Conservation (phyloP, 495 filamentous ascomycete genomes). For the Hypoxylon cercidicola region DNA sequence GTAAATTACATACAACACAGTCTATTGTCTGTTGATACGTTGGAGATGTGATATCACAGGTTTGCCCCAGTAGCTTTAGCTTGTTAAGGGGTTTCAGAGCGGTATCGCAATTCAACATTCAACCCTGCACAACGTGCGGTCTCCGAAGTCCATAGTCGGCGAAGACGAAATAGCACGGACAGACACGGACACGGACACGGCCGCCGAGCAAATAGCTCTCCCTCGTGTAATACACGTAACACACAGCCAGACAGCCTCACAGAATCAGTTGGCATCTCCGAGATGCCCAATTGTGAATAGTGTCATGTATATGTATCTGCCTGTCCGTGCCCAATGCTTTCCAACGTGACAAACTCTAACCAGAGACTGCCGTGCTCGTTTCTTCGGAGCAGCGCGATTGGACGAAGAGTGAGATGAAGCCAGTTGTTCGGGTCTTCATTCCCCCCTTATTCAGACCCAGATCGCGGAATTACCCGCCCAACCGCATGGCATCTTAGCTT, state of each 20-base stretch:
- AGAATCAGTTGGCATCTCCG: conserved; percentile 13
- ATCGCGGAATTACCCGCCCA: conserved; percentile 35
- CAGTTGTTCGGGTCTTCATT: conserved; percentile 10
- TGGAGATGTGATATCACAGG: too few relatives aligned
- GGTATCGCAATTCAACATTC: too few relatives aligned
- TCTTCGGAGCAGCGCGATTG: conserved; percentile 11
- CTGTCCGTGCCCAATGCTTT: neutral
- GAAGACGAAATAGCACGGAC: too few relatives aligned
- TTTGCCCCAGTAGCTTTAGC: too few relatives aligned
- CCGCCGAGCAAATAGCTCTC: too few relatives aligned
- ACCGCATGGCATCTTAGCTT: conserved; percentile 15
- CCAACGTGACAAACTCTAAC: conserved; percentile 22
- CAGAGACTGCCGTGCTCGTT: conserved; percentile 1
- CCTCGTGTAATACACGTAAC: conserved; percentile 9
- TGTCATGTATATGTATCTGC: conserved; percentile 8
- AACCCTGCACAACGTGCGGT: too few relatives aligned
- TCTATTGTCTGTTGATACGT: too few relatives aligned
- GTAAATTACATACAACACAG: too few relatives aligned
- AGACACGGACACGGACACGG: neutral
- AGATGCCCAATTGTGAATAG: conserved; percentile 9
- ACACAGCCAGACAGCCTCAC: too few relatives aligned
- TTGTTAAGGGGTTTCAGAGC: too few relatives aligned
- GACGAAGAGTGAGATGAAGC: conserved; percentile 20
- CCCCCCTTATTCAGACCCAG: conserved; percentile 15
- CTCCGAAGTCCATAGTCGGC: too few relatives aligned